Percentiles rank a stretch among this genome's conserved stretches.
phyloP scores from a whole-genome alignment of 1,284 basidiomycete species.

The Trametes hirsuta region DNA sequence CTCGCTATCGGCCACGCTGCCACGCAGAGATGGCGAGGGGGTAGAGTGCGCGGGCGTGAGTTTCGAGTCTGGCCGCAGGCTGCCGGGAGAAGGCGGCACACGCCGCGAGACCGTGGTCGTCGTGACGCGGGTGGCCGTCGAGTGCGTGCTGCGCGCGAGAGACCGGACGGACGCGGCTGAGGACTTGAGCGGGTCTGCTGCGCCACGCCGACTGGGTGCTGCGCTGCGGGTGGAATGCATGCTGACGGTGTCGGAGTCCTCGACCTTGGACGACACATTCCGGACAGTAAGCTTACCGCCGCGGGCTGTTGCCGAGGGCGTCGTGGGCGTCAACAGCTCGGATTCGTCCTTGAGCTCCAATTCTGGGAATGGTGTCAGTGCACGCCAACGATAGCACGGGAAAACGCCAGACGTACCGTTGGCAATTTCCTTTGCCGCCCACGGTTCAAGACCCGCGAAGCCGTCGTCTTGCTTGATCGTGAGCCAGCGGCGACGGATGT shows the following conservation, averaged over 20 bases:
- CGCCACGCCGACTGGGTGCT: slow-evolving; percentile 39
- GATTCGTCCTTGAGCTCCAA: slow-evolving; percentile 72
- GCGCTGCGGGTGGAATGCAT: slow-evolving; percentile 61
- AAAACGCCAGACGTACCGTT: slow-evolving; percentile 58
- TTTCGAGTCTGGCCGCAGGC: slow-evolving; percentile 65
- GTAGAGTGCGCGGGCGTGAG: slow-evolving; percentile 48
- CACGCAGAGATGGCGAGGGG: slow-evolving; percentile 25
- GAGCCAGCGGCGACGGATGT: slow-evolving; percentile 73
- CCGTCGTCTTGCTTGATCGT: slow-evolving; percentile 79
- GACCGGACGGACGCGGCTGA: slow-evolving; percentile 50
- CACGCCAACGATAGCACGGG: neutral
- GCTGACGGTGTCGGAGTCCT: slow-evolving; percentile 48
- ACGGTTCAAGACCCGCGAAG: slow-evolving; percentile 80
- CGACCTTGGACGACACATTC: slow-evolving; percentile 23
- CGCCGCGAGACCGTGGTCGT: slow-evolving; percentile 33
- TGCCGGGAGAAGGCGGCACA: slow-evolving; percentile 27
- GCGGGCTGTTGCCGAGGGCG: slow-evolving; percentile 26
- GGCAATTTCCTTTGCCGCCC: slow-evolving; percentile 88
- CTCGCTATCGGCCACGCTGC: slow-evolving; percentile 21
- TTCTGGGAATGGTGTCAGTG: slow-evolving; percentile 48
- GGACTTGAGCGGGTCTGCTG: slow-evolving; percentile 27
- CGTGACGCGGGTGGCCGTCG: slow-evolving; percentile 34
- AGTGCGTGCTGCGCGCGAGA: slow-evolving; percentile 46
- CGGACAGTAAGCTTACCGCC: slow-evolving; percentile 23
- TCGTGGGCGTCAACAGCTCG: slow-evolving; percentile 57